A percentile compares a stretch with the other conserved stretches of the same genome.
Conservation (phyloP, 2,329 filamentous ascomycete genomes). For the Neonectria sp. region DNA sequence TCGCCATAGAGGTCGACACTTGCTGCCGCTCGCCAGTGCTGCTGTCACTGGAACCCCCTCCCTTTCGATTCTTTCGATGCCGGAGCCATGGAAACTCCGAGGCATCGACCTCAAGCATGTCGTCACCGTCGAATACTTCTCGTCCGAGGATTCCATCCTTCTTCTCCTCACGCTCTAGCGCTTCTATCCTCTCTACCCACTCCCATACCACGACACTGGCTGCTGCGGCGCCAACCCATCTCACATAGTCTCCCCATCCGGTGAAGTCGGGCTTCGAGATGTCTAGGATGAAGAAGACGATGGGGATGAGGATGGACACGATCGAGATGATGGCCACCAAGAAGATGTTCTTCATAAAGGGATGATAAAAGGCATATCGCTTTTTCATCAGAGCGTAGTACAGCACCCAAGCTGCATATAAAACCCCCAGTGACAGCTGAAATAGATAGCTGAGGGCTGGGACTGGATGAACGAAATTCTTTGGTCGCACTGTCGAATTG, state of each 20-base stretch:
- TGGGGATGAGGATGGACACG: conserved; percentile 86
- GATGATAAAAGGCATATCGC: conserved; percentile 91
- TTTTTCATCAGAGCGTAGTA: conserved; percentile 96
- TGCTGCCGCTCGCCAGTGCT: conserved; percentile 34
- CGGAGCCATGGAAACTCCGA: conserved; percentile 66
- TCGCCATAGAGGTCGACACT: conserved; percentile 33
- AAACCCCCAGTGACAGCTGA: conserved; percentile 85
- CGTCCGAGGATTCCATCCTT: conserved; percentile 93
- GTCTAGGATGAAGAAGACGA: conserved; percentile 94
- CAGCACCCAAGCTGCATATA: conserved; percentile 94
- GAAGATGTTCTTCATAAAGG: conserved; percentile 90
- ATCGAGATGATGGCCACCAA: conserved; percentile 85
- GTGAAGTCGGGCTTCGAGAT: conserved; percentile 88
- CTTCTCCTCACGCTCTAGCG: conserved; percentile 91
- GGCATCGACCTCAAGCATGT: conserved; percentile 81
- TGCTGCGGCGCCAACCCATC: conserved; percentile 95
- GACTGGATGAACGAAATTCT: conserved; percentile 89
- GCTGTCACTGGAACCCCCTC: conserved; percentile 40
- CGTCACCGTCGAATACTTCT: conserved; percentile 94
- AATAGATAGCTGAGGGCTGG: conserved; percentile 94
- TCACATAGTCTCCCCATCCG: conserved; percentile 94
- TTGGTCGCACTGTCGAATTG: conserved; percentile 72
- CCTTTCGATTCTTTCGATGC: conserved; percentile 55
- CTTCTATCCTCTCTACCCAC: conserved; percentile 96
- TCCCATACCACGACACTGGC: conserved; percentile 99